These are phyloP conservation scores for Lactarius indigo DNA, from an alignment of 768 basidiomycete species.

Conservation along the genomic window DNA sequence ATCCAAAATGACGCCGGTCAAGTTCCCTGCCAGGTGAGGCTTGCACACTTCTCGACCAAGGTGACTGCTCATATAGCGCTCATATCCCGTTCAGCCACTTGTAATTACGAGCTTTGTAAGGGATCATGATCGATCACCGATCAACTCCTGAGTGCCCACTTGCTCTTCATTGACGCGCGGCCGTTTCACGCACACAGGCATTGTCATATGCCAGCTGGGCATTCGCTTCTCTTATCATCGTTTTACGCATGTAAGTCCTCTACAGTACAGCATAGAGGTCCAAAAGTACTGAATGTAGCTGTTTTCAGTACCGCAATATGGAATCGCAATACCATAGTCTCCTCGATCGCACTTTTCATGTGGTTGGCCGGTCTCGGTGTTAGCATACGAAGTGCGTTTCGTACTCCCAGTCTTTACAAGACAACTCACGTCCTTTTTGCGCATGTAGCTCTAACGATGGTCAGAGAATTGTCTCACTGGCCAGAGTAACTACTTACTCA, in stretches of 20 bases:
- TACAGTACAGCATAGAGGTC: background rate
- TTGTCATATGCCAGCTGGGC: background rate
- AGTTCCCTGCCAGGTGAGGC: background rate
- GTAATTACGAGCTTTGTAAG: background rate
- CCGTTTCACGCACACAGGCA: background rate
- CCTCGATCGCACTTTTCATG: background rate
- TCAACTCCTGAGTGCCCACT: background rate
- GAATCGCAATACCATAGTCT: background rate
- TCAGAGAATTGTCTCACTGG: background rate
- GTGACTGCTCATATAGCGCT: too few species aligned
- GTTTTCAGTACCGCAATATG: slow-evolving; percentile 1
- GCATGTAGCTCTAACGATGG: background rate
- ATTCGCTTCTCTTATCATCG: slow-evolving; percentile 1
- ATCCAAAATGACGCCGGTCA: background rate
- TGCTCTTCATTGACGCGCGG: background rate
- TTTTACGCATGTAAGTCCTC: background rate
- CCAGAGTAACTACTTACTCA: background rate
- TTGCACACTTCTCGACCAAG: background rate
- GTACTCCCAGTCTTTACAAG: background rate
- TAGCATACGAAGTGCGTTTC: background rate
- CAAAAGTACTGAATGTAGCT: background rate
- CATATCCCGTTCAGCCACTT: background rate
- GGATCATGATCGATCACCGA: too few species aligned
- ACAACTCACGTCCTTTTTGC: background rate
- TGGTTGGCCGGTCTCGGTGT: background rate